Base-by-base conservation (phyloP, 2,329 filamentous ascomycete species). In the Chalaropsis thielavioides region DNA sequence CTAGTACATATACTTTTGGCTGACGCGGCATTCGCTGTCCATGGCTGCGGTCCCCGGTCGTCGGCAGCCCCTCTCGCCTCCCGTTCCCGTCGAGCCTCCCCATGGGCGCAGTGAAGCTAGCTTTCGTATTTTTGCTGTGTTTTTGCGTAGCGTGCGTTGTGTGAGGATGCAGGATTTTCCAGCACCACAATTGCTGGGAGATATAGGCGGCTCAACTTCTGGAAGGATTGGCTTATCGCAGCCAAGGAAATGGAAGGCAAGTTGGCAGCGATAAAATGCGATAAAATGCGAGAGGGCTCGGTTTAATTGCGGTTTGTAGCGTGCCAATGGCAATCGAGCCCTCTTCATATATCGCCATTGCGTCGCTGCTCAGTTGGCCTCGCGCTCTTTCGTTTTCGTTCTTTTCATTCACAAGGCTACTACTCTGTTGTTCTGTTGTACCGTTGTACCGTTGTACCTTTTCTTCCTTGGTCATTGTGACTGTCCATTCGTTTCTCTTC, bases 401-500 rank as follows among this genome's bases (percentile, higher is more conserved):
- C 40, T 63, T 27, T 27, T 19, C 13, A 17, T 31, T n/a, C 24
- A 8, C 35, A 6, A 38, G 10, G 35, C 35, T 38, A 6, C 31
- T 7, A 7, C 31, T 35, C 31, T 35, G 7, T 7, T 35, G 7
- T 35, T 3, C 31, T 7, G 31, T 7, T 35, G 31, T 35, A 35
- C 31, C 31, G 31, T 40, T 17, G 17, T 40, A 17, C 46, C 35
- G 19, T 43, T 27, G 22, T 43, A 27, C 7, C 6, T 40, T 31
- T 58, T 24, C 62, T 44, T 41, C 38, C 56, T n/a, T 64, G 62
- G 51, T 64, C 35, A 44, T 58, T 31, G 58, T 24, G 22, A 64
- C 51, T 27, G 49, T 58, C 60, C 60, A 46, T 46, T 62, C 60
- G 60, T 62, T 62, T 62, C 41, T 64, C 51, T 58, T n/a, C 35